Base-by-base conservation (phyloP, 176 grass and related monocot genomes). In the Hordeum vulgare region DNA sequence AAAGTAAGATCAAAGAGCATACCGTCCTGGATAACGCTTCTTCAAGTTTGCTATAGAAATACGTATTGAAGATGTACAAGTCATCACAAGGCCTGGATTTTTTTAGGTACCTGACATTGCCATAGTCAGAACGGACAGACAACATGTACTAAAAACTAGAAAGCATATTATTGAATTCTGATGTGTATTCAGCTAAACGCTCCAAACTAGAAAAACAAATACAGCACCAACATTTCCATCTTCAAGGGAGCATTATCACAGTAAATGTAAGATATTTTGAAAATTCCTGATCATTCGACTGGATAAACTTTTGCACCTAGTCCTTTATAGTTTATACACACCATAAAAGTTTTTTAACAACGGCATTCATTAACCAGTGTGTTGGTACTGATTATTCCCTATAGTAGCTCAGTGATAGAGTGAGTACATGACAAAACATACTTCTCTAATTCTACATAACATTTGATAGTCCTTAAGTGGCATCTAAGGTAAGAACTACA, bases 41-140 rank as follows among this genome's bases (percentile, higher is more conserved):
- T 86, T 91, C 75, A 74, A 94, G 87, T 88, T 84, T 94, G 61
- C 83, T 88, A 63, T 92, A 94, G 63, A 94, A 92, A 85, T 90
- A 94, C 35, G 93, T 92, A 73, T 83, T 94, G 73, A 94, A 94
- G 53, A 94, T 88, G 77, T 94, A 33, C 21, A 92, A 49, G 57
- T 90, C 85, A 21, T 23, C 66, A 54, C 40, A 69, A 25, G 79
- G 76, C 70, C 74, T 71, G 37, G 89, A 75, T 57, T 71, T 89
- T 81, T 81, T 91, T 40, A 94, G 81, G 70, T 94, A 92, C 87
- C 90, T 94, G 87, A 58, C 40, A 87, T 83, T 34, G 74, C 25
- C 74, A 86, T 81, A 73, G 7, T 77, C 56, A 86, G 83, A 69
- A 82, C 58, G n/a, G 44, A 78, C 28, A 73, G 4, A 26, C 13